Evolutionary conservation across 2,329 filamentous ascomycete genomes (phyloP), one percentile per base, ranked within the genome.

Genomic region (Sodiomyces alkalinus): DNA sequence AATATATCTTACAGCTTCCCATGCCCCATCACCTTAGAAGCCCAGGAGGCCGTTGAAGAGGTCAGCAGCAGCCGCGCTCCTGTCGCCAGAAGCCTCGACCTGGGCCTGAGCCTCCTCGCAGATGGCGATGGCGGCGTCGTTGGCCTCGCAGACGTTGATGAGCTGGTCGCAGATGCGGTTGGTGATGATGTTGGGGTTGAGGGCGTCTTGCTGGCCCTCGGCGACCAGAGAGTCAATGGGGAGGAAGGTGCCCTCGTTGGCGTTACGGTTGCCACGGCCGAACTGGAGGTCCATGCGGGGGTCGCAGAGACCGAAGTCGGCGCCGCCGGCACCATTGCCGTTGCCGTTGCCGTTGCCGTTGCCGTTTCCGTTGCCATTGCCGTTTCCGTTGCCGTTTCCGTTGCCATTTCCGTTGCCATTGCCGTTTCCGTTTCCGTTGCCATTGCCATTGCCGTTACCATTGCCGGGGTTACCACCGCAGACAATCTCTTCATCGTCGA

Each of bases 181-280:
- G 42, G 64, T 72, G 54, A 74, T 74, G 53, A 74, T 74, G 51
- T 65, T 68, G 20, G 68, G 68, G 59, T 73, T 73, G 9, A 72
- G 49, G 19, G 68, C 66, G 34, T 73, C 67, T 35, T 60, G 47
- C 47, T 72, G 67, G 24, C 66, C 67, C 42, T 65, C 46, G 38
- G 61, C 61, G 19, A 71, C 60, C 6, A 64, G 41, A 6, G 61
- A 47, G 42, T 74, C 69, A 12, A 53, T 58, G 23, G 70, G 63
- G 38, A 69, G 56, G 59, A 74, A 75, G 24, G 68, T 71, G 41
- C 60, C 64, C 45, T 71, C 68, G 27, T 50, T 49, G 17, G 55
- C 50, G 7, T 55, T 45, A 31, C 68, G 66, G 12, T 60, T 60
- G 27, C 52, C 40, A 1, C 64, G 61, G 10, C 68, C 68, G 25